Evolutionary conservation across 2,329 filamentous ascomycete genomes (phyloP), one percentile per base, ranked within the genome.

Genomic region (Huntiella moniliformis): DNA sequence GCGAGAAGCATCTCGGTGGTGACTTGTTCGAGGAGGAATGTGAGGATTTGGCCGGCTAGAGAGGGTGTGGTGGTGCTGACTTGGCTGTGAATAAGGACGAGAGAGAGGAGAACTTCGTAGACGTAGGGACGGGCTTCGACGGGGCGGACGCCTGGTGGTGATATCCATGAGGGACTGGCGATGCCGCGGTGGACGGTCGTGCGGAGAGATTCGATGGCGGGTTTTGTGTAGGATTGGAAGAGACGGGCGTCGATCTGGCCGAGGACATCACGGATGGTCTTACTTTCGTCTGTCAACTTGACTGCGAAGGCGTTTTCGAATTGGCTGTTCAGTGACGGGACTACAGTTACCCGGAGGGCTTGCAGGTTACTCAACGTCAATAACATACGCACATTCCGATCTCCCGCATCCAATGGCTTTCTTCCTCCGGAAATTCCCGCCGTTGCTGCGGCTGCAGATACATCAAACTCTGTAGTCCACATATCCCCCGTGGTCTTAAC

Each of bases 281-380:
- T 88, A 47, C 79, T 80, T 62, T 98, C 91, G 52, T 95, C 88
- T 1, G 86, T 92, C 50, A 98, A 72, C 57, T 92, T 92, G 51
- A 96, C 84, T 1, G 83, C 86, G 62, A 98, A 98, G 46, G 84
- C 76, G 42, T 83, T 86, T 59, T 98, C 91, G 56, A 96, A 98
- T 56, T 91, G 82, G 4, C 81, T 74, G 57, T 94, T 83, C n/a
- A 98, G 72, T 53, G 79, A 78, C 1, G 88, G 88, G 1, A 96
- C 82, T 31, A 88, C 74, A 51, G 91, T 78, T 17, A 77, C 71
- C 48, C 85, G 81, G 34, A 98, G 74, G 17, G 80, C 73, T 56
- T 88, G 80, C 50, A 98, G 75, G 59, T 98, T 98, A 57, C 83
- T 91, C 18, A 98, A 70, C 1, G 91, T 98, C 44, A 98, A 68